Conservation (phyloP, 1,139 yeast genomes). For the Ogataea hybrid region DNA sequence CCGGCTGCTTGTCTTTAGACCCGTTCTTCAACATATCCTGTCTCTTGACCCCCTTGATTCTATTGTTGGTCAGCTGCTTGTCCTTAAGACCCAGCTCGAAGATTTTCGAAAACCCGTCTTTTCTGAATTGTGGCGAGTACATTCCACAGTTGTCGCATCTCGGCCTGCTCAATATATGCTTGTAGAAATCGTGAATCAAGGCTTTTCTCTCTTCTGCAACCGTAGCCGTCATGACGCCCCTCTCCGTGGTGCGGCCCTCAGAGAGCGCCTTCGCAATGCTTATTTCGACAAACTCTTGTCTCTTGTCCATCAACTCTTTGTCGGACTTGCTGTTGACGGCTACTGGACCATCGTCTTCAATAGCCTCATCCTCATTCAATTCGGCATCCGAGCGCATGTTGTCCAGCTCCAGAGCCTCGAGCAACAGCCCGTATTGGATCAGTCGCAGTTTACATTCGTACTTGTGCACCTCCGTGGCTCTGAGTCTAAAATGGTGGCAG, state of each 20-base stretch:
- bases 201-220: slow-evolving; percentile 84
- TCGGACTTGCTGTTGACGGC: slow-evolving; percentile 29
- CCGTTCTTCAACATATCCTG: slow-evolving; percentile 59
- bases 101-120: slow-evolving; percentile 91
- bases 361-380: slow-evolving; percentile 38
- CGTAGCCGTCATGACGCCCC: slow-evolving; percentile 78
- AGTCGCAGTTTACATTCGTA: slow-evolving; percentile 76
- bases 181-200: slow-evolving; percentile 73
- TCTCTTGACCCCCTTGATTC: slow-evolving; percentile 75
- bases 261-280: slow-evolving; percentile 73
- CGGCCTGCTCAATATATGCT: slow-evolving; percentile 67
- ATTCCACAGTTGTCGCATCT: slow-evolving; percentile 95
- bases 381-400: slow-evolving; percentile 47
- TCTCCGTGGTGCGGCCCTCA: slow-evolving; percentile 66
- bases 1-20: slow-evolving; percentile 27
- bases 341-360: slow-evolving; percentile 34
- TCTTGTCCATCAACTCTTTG: slow-evolving; percentile 41
- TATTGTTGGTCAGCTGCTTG: slow-evolving; percentile 75
- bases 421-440: slow-evolving; percentile 83
- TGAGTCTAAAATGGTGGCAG: slow-evolving; percentile 83
- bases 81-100: slow-evolving; percentile 85
- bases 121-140: slow-evolving; percentile 91
- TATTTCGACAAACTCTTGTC: slow-evolving; percentile 69
- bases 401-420: slow-evolving; percentile 75
- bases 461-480: slow-evolving; percentile 65